Evolutionary conservation across 306 rosid species (phyloP), one percentile per base, ranked within the genome.

Genomic region (Dalbergia cultrata): DNA sequence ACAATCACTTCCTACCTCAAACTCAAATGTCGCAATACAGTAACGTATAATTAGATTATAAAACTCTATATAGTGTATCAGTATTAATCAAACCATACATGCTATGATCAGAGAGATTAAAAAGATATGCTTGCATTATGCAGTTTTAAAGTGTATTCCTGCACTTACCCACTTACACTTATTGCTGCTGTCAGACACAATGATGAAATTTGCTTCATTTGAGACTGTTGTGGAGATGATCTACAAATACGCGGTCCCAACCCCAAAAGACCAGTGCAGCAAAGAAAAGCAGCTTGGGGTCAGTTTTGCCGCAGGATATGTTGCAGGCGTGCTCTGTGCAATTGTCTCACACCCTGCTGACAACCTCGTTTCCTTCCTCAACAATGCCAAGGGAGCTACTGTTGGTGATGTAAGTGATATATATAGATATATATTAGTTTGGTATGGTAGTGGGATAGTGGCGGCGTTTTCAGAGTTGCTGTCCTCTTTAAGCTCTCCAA

Each of bases 301-400:
- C 59, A 92, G 97, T 86, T 89, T 92, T 75, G 90, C 85, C 0
- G 87, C 90, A 45, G 97, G 97, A 71, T 92, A 92, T 37, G 22
- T 85, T 63, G 93, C 97, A 31, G 95, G 97, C 21, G 77, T 92
- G 47, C 86, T 92, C 0, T 92, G 95, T 76, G 87, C 97, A 12
- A 31, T 89, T 64, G 87, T 92, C 59, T 92, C 95, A 8, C 95
- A 92, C 87, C 95, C 97, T 31, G 97, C 97, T 72, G 97, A 92
- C 68, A 92, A 90, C 78, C 89, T 92, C 34, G 97, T 90, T 67
- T 92, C 97, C 9, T 92, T 90, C 79, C 95, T 92, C 85, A 92
- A 90, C 92, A 92, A 90, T 66, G 85, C 93, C 82, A 89, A 83
- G 81, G 97, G 95, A 75, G 93, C 93, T 37, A 90, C 97, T n/a